Evolutionary conservation across 2,329 filamentous ascomycete species (phyloP).

Genomic region (Pestalotiopsis fici): DNA sequence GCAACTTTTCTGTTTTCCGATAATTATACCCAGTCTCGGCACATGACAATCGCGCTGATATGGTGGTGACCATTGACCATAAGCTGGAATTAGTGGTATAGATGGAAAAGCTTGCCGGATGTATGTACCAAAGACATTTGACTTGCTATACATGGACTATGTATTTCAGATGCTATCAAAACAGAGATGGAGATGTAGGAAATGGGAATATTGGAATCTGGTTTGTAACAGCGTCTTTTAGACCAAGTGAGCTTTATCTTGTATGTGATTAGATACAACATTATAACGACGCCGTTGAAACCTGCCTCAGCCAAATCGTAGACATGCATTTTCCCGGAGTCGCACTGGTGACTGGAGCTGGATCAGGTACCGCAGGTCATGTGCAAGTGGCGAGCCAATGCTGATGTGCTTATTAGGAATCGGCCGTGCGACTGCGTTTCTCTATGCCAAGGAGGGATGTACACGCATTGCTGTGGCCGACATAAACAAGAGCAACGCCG

Average conservation of each 20-base stretch:
- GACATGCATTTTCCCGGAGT: neutral
- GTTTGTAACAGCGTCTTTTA: too few relatives aligned
- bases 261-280: neutral
- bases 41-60: neutral
- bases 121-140: neutral
- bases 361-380: neutral
- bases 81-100: neutral
- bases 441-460: neutral
- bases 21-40: neutral
- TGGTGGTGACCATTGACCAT: neutral
- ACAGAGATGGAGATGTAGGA: neutral
- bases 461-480: neutral
- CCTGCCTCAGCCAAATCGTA: neutral
- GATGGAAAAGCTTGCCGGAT: neutral
- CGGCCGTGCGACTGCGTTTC: neutral
- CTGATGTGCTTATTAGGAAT: neutral
- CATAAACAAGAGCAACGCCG: neutral
- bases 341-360: neutral
- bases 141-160: neutral
- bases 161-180: neutral
- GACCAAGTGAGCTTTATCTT: neutral
- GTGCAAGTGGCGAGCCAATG: neutral
- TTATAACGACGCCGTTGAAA: too few relatives aligned
- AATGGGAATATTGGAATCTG: neutral
- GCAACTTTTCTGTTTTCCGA: neutral